Base-by-base conservation (phyloP, 345 rosid genomes). In the Eucalyptus paniculata region DNA sequence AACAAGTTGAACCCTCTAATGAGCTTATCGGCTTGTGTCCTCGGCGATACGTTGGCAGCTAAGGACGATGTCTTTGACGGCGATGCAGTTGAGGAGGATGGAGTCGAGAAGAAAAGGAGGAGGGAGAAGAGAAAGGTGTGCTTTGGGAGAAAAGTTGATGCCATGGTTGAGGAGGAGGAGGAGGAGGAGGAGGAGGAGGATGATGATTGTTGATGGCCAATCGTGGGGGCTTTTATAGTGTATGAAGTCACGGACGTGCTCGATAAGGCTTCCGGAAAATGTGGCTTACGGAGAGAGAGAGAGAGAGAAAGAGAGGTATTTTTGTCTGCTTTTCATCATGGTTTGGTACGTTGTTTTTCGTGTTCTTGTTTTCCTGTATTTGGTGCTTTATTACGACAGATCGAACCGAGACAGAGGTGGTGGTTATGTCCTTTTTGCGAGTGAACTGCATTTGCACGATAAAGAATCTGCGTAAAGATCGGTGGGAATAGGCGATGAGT, bases 1-100 rank as follows among this genome's bases (percentile, higher is more conserved):
- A 90, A 93, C 92, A 95, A 67, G 91, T 95, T 95, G 90, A 95
- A 90, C 30, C 91, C 93, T 89, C 92, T 93, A 85, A 95, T 94
- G 50, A 95, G 93, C 88, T 87, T 91, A 89, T 95, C 96, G 5
- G 95, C 96, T 26, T 90, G 90, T 40, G 53, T 92, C 60, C 67
- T 91, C 13, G 93, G 92, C 40, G 87, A 88, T 45, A 45, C 53
- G 40, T 91, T 14, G 86, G 91, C 26, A 47, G 88, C 53, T 40
- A 19, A 72, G 40, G 82, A 18, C 26, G 28, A 37, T 10, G 14
- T 40, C 26, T 72, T 19, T 6, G 82, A 72, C 17, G 85, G 81
- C 10, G 88, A 83, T 9, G 91, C 92, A 18, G 69, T 90, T 21
- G 89, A 88, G 53, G 47, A 86, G 51, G 87, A 32, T 30, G 89